Evolutionary conservation across 192 early-diverging fungal species (phyloP), one percentile per base, ranked within the genome.

Genomic region (Dissophora ornata): DNA sequence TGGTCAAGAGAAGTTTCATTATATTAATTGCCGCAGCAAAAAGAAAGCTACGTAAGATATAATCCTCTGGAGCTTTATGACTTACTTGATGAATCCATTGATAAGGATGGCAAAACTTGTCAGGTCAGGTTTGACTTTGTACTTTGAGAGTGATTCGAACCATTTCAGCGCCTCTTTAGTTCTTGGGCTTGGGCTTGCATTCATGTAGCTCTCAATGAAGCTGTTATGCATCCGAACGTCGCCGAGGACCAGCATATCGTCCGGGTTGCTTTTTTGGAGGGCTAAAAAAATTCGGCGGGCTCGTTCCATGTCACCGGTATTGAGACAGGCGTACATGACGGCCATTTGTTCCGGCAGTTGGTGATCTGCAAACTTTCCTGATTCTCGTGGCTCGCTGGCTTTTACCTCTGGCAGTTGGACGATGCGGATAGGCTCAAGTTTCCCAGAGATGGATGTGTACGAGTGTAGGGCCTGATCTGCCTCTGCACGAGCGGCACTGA

Each of bases 91-190:
- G 67, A 92, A 88, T 22, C 87, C 87, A 54, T 87, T 84, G 40
- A 94, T 87, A 44, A 95, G 69, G 25, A 94, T 88, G 24, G 91
- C 93, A 86, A 90, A 96, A 30, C 92, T 95, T 51, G 85, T 81
- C 3, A 80, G 62, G 69, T 93, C 87, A 12, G 91, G 90, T 24
- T 82, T 80, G 40, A 96, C 51, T 25, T 64, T 63, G 44, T 79
- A 62, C 54, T 86, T 85, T 40, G 73, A 34, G 71, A 93, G 82
- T 18, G 81, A 57, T 54, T 90, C 84, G 67, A 89, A 93, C 96
- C 94, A 94, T 34, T 85, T 75, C 21, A 91, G 62, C 5, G 91
- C 90, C 33, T 84, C 79, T 13, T 80, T 77, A 25, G 83, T 84
- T 30, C 82, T 53, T 24, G 91, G 86, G 13, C 57, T 71, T 3